Evolutionary conservation across 2,329 filamentous ascomycete genomes (phyloP), one percentile per base, ranked within the genome.

Genomic region (Eutypa lata): DNA sequence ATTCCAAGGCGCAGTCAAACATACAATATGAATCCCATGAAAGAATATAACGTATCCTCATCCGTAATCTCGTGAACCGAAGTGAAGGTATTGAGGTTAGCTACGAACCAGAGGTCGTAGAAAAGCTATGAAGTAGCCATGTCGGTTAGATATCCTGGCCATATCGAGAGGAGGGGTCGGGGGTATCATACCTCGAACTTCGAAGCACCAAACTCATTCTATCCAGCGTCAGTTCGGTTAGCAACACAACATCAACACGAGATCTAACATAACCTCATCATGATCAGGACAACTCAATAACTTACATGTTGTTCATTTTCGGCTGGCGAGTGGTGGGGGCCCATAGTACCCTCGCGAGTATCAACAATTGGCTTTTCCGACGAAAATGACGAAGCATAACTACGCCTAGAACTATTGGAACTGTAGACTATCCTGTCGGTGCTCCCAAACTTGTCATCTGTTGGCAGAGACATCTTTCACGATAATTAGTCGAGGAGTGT

Each of bases 41-140:
- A 50, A 11, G 48, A 50, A n/a, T 21, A 14, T 14, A 50, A 22
- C 26, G 33, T 45, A 19, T 31, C 37, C 14, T 50, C 38, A 22
- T 45, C 48, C 13, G 33, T 38, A 22, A 50, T 50, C 18, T 50
- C 48, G 24, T 50, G 48, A 33, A 50, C 40, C 47, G 28, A 3
- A 3, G 47, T 49, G 33, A 49, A 49, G 28, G 35, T 40, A 22
- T 49, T 49, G 19, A 49, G 47, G 28, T 49, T 49, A 21, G 47
- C 47, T 18, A 49, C 47, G 47, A 49, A 49, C 47, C 47, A 49
- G 14, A 49, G 47, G 35, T 49, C 47, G 47, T 49, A 49, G 47
- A 49, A 49, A 3, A 49, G 47, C 47, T 49, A 47, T 8, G 13
- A 13, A 26, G 21, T 8, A 24, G 13, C 42, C 19, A 24, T 24